These are phyloP conservation scores for Drosera capensis DNA, from an alignment of 148 eudicot species.

Conservation along the genomic window DNA sequence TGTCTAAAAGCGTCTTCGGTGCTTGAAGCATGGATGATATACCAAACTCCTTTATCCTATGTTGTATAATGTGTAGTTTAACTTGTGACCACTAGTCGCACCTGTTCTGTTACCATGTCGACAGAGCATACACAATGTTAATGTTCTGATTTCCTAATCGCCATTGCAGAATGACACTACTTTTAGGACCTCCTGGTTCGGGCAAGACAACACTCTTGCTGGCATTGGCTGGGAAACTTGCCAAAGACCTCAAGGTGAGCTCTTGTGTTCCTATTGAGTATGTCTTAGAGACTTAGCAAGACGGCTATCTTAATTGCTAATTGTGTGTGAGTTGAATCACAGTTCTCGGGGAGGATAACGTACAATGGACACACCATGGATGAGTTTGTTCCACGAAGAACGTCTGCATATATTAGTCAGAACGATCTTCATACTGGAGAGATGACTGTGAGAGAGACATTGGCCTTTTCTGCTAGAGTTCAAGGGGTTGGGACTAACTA, in stretches of 20 bases:
- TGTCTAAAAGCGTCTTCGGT: not conserved
- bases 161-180: slow-evolving; percentile 66
- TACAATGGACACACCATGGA: slow-evolving; percentile 45
- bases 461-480: slow-evolving; percentile 45
- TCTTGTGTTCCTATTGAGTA: not conserved
- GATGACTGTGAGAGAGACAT: slow-evolving; percentile 48
- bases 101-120: not conserved
- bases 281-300: slow-evolving; percentile 12
- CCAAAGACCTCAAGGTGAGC: slow-evolving; percentile 34
- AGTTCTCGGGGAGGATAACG: slow-evolving; percentile 28
- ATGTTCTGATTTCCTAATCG: not conserved
- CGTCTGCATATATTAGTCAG: slow-evolving; percentile 48
- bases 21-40: not conserved
- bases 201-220: slow-evolving; percentile 74
- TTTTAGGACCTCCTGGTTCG: slow-evolving; percentile 79
- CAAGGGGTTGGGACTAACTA: slow-evolving; percentile 47
- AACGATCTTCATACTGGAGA: slow-evolving; percentile 44
- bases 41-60: no score
- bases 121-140: not conserved
- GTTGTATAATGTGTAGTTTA: no score
- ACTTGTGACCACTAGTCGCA: not conserved
- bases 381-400: slow-evolving; percentile 39
- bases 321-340: not conserved
- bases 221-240: slow-evolving; percentile 80
- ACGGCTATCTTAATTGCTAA: not conserved